Evolutionary conservation across 805 yeast genomes (phyloP).

Genomic region (Metschnikowia drakensbergensis): DNA sequence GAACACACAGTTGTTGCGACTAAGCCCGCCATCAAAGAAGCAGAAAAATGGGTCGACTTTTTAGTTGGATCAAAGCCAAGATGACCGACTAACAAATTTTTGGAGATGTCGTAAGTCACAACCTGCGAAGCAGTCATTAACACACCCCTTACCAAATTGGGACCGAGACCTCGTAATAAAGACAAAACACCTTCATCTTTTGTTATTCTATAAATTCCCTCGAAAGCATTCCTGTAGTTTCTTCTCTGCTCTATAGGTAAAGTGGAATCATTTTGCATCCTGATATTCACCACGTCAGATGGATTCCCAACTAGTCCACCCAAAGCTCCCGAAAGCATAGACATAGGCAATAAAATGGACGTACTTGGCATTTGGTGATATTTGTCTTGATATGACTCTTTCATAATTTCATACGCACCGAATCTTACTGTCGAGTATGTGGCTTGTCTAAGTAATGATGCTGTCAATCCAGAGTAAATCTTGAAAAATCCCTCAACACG

Average conservation of each 20-base stretch:
- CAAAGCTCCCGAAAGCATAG: slow-evolving; percentile 80
- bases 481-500: slow-evolving; percentile 63
- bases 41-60: slow-evolving; percentile 69
- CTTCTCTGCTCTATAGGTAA: slow-evolving; percentile 62
- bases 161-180: slow-evolving; percentile 69
- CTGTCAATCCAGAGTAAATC: slow-evolving; percentile 78
- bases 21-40: slow-evolving; percentile 77
- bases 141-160: slow-evolving; percentile 76
- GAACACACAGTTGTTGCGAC: slow-evolving; percentile 91
- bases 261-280: slow-evolving; percentile 87
- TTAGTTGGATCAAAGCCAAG: slow-evolving; percentile 54
- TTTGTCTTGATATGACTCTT: slow-evolving; percentile 45
- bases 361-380: slow-evolving; percentile 51
- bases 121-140: slow-evolving; percentile 90
- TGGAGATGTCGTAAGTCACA: slow-evolving; percentile 79
- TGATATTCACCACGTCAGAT: slow-evolving; percentile 78
- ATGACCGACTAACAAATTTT: slow-evolving; percentile 50
- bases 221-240: slow-evolving; percentile 72
- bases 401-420: slow-evolving; percentile 78
- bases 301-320: slow-evolving; percentile 90
- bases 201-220: slow-evolving; percentile 61
- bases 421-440: slow-evolving; percentile 85
- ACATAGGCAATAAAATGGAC: slow-evolving; percentile 60
- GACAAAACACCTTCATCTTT: slow-evolving; percentile 58
- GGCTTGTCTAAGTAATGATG: slow-evolving; percentile 79